These are phyloP conservation scores for Cordyceps cateniannulata DNA, from an alignment of 2,329 filamentous ascomycete species.

Conservation along the genomic window DNA sequence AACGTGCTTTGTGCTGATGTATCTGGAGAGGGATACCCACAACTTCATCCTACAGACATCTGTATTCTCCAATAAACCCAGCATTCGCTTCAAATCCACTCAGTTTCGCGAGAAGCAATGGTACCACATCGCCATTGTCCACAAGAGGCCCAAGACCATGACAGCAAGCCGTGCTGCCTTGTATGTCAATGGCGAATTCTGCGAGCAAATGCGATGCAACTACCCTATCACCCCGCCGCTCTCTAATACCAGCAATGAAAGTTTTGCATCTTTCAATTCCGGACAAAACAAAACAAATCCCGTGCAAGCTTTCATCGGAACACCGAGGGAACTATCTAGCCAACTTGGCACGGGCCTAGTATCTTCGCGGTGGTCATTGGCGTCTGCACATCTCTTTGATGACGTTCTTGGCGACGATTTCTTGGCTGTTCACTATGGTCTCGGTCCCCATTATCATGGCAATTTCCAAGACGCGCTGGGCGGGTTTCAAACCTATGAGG, in stretches of 20 bases:
- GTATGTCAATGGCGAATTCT: conserved; percentile 89
- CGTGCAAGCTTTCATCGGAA: conserved; percentile 89
- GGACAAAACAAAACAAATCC: conserved; percentile 52
- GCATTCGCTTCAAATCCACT: conserved; percentile 84
- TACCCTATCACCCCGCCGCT: conserved; percentile 74
- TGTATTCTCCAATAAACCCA: conserved; percentile 76
- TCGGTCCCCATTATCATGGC: conserved; percentile 85
- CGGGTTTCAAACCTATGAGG: conserved; percentile 92
- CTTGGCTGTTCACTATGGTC: conserved; percentile 80
- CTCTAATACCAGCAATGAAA: conserved; percentile 56
- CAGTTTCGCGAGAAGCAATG: conserved; percentile 70
- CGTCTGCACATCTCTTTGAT: conserved; percentile 82
- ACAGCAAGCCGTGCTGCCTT: conserved; percentile 75
- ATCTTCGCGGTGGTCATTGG: conserved; percentile 78
- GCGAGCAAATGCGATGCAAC: conserved; percentile 82
- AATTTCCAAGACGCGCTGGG: conserved; percentile 97
- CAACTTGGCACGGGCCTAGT: conserved; percentile 67
- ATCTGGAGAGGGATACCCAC: conserved; percentile 86
- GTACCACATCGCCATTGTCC: conserved; percentile 91
- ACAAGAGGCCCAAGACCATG: conserved; percentile 70
- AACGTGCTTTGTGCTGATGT: conserved; percentile 88
- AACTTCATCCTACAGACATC: conserved; percentile 97
- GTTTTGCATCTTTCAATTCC: conserved; percentile 63
- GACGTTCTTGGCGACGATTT: conserved; percentile 86
- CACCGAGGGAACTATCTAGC: conserved; percentile 78